phyloP scores from a whole-genome alignment of 2,329 filamentous ascomycete genomes.

The Clathrospora elynae region DNA sequence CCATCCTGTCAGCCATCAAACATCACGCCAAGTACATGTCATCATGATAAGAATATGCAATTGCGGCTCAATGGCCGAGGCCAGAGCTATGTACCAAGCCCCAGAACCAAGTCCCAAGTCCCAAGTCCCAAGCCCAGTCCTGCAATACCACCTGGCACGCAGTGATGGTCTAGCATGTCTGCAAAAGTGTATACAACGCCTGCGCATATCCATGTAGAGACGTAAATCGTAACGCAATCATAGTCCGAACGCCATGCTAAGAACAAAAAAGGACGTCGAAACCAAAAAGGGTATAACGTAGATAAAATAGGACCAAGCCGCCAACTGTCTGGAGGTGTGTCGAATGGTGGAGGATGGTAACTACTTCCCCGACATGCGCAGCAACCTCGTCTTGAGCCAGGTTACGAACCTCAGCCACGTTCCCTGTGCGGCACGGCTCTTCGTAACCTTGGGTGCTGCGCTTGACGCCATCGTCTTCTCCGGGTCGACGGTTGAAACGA shows the following conservation, averaged over 20 bases:
- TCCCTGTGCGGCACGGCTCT: conserved; percentile 46
- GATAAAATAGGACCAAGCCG: conserved; percentile 1
- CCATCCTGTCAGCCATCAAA: neutral
- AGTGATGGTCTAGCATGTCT: conserved; percentile 2
- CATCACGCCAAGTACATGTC: conserved; percentile 2
- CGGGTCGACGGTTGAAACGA: conserved; percentile 34
- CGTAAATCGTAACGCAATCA: conserved; percentile 24
- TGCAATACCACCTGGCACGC: conserved; percentile 11
- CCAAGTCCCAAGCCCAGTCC: conserved; percentile 5
- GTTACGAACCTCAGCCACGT: conserved; percentile 62
- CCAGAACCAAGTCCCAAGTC: conserved; percentile 6
- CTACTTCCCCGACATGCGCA: conserved; percentile 51
- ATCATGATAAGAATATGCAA: conserved; percentile 14
- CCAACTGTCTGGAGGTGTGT: conserved; percentile 1
- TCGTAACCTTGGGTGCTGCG: conserved; percentile 39
- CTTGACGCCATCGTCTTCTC: conserved; percentile 35
- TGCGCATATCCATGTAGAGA: conserved; percentile 8
- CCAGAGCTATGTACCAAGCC: conserved; percentile 20
- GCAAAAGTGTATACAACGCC: conserved; percentile 17
- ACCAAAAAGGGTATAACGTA: conserved; percentile 2
- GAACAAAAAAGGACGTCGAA: conserved; percentile 13
- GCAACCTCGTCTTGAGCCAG: conserved; percentile 61
- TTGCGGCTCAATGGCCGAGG: conserved; percentile 19
- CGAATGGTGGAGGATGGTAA: conserved; percentile 1
- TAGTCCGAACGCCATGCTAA: conserved; percentile 33